phyloP scores from a whole-genome alignment of 495 filamentous ascomycete genomes.

The Lineolata rhizophorae region DNA sequence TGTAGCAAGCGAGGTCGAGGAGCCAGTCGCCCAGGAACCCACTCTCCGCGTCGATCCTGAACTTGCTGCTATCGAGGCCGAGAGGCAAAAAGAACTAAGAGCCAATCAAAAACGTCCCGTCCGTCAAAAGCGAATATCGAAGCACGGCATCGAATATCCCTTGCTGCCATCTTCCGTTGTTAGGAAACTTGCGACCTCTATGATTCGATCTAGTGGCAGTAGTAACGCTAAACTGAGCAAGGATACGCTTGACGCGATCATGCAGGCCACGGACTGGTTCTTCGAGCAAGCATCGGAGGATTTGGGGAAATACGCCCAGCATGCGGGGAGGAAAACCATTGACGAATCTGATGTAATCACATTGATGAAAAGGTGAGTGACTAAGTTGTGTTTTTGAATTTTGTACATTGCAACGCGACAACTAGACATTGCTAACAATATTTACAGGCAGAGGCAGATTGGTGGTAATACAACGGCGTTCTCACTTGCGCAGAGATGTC shows the following conservation, averaged over 20 bases:
- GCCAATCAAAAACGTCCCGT: no score
- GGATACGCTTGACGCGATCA: constrained; percentile 48
- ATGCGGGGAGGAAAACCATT: constrained; percentile 66
- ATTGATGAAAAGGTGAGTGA: constrained; percentile 55
- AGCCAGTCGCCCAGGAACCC: no score
- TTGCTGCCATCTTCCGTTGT: constrained; percentile 47
- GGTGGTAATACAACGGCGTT: constrained; percentile 54
- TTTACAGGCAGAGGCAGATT: constrained; percentile 52
- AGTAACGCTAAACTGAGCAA: constrained; percentile 43
- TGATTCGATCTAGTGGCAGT: constrained; percentile 36
- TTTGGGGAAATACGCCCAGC: constrained; percentile 53
- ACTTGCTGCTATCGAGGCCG: no score
- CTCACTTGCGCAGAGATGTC: constrained; percentile 56
- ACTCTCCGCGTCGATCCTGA: no score
- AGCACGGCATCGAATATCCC: constrained; percentile 52
- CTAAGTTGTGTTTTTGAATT: constrained; percentile 8
- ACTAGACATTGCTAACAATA: constrained; percentile 10
- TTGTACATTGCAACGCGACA: constrained; percentile 14
- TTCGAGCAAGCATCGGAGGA: constrained; percentile 72
- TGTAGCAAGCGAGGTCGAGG: no score
- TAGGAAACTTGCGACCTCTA: constrained; percentile 52
- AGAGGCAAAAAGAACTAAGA: no score
- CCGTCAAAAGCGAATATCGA: constrained; percentile 43
- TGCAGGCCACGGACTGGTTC: constrained; percentile 67
- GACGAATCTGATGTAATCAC: constrained; percentile 66